Base-by-base conservation (phyloP, 306 rosid species). In the Quercus glauca region DNA sequence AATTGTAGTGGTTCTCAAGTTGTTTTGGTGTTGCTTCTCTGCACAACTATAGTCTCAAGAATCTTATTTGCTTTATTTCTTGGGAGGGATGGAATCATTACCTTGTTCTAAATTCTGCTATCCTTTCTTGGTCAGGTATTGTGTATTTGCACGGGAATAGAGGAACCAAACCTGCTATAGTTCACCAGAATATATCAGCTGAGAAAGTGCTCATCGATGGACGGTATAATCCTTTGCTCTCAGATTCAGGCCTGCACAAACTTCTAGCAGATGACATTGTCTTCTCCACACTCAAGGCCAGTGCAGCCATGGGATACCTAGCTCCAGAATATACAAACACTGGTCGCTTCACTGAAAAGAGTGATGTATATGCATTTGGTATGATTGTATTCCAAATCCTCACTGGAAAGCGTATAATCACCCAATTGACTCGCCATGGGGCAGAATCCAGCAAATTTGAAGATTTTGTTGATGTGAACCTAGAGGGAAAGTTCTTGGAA, bases 251-350 rank as follows among this genome's bases (percentile, higher is more conserved):
- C 43, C 77, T 92, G 79, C 96, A 92, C 90, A 92, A 94, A 72
- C 97, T 94, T 25, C 97, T 94, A 43, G 97, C 90, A 61, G 96
- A 92, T 45, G 98, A 94, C 77, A 85, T 87, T 26, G 82, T 92
- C 84, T 94, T 85, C 79, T 92, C 92, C 9, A 81, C 85, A 78
- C 96, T 94, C 74, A 94, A 94, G 84, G 92, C 88, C 49, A 89
- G 93, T 79, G 97, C 98, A 41, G 98, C 96, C 71, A 87, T 83
- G 92, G 98, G 98, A 74, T 94, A 92, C 78, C 83, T 94, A 55
- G 91, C 96, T 37, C 98, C 98, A 0, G 98, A 94, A 76, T 94
- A 94, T 79, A 55, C 90, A 13, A 80, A 76, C 35, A 94, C 93
- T 0, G 98, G 98, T 23, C 90, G 92, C 59, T 84, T 92, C 79